These are phyloP conservation scores for Clarireedia hainanense DNA, from an alignment of 2,329 filamentous ascomycete genomes.

Conservation along the genomic window DNA sequence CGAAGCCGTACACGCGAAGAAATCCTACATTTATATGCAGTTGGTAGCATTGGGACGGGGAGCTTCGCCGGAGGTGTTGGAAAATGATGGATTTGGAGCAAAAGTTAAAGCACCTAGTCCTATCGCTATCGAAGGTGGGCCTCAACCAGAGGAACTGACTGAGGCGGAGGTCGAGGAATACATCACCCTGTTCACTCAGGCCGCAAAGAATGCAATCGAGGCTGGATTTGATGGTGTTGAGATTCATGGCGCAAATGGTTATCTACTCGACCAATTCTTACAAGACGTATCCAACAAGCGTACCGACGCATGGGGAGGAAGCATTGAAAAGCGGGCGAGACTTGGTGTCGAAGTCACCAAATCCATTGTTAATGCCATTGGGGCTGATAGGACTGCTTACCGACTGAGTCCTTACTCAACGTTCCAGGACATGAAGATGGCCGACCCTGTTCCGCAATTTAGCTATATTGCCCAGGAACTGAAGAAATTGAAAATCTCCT, in stretches of 20 bases:
- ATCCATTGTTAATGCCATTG: conserved; percentile 42
- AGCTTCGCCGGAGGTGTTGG: conserved; percentile 12
- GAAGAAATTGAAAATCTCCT: conserved; percentile 46
- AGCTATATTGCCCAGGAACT: conserved; percentile 45
- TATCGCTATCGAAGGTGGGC: conserved; percentile 17
- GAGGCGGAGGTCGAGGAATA: conserved; percentile 30
- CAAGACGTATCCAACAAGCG: conserved; percentile 42
- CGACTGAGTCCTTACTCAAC: conserved; percentile 52
- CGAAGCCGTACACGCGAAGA: conserved; percentile 50
- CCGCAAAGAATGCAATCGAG: conserved; percentile 40
- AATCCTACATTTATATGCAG: conserved; percentile 49
- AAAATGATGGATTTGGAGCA: conserved; percentile 18
- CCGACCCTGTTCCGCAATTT: conserved; percentile 56
- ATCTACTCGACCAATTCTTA: conserved; percentile 28
- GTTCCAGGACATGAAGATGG: conserved; percentile 58
- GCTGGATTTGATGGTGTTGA: conserved; percentile 48
- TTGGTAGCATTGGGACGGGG: conserved; percentile 52
- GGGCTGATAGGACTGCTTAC: conserved; percentile 45
- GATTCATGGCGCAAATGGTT: conserved; percentile 29
- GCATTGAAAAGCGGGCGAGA: conserved; percentile 41
- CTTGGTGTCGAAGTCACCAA: conserved; percentile 47
- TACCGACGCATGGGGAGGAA: conserved; percentile 44
- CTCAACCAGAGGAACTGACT: conserved; percentile 30
- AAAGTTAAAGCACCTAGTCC: conserved; percentile 19
- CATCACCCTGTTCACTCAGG: conserved; percentile 30